These are phyloP conservation scores for Macadamia tetraphylla DNA, from an alignment of 164 flowering plant species.

Conservation along the genomic window DNA sequence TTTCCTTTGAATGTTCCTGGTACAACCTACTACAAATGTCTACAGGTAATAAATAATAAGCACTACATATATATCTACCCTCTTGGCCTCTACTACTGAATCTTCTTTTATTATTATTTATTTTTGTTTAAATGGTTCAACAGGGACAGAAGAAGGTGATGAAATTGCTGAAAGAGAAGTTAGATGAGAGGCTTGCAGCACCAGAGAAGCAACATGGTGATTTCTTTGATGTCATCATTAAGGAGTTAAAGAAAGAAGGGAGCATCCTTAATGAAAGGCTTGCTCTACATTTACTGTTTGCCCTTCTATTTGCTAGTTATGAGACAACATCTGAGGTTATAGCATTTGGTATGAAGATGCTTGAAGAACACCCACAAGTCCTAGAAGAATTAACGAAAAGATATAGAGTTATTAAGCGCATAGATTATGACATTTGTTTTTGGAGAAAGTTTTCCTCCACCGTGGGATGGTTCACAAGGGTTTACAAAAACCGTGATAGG, in stretches of 20 bases:
- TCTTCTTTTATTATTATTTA: too few relatives aligned
- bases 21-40: conserved; percentile 15
- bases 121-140: too few relatives aligned
- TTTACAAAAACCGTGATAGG: too few relatives aligned
- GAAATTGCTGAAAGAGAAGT: too few relatives aligned
- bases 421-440: too few relatives aligned
- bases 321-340: conserved; percentile 18
- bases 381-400: conserved; percentile 12
- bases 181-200: too few relatives aligned
- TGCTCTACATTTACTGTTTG: conserved; percentile 14
- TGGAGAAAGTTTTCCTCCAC: too few relatives aligned
- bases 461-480: too few relatives aligned
- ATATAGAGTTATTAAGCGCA: too few relatives aligned
- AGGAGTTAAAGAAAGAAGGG: conserved; percentile 14
- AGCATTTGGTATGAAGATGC: conserved; percentile 15
- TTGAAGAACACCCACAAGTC: conserved; percentile 21
- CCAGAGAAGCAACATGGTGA: background rate
- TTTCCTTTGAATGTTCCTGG: conserved; percentile 32
- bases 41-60: conserved; percentile 12
- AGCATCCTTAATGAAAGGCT: conserved; percentile 15
- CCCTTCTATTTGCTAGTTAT: conserved; percentile 21
- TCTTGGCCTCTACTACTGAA: too few relatives aligned
- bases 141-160: too few relatives aligned
- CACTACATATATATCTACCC: background rate
- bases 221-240: conserved; percentile 12